These are phyloP conservation scores for Hortiboletus rubellus DNA, from an alignment of 1,284 basidiomycete species.

Conservation along the genomic window DNA sequence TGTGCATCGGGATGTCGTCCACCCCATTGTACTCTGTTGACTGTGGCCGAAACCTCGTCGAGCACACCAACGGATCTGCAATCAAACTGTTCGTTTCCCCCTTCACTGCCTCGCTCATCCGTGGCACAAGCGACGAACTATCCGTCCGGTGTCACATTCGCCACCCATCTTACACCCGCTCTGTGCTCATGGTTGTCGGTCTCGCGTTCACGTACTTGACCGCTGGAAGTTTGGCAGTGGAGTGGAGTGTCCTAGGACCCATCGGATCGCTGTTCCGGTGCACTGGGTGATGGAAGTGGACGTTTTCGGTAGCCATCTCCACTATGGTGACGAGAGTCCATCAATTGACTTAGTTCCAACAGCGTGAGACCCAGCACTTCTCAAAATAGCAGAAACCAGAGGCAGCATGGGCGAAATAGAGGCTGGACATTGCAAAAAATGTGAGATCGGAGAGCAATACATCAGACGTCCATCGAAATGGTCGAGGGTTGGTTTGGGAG, in stretches of 20 bases:
- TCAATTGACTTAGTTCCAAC: no score
- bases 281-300: conserved; percentile 54
- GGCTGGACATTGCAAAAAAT: not conserved
- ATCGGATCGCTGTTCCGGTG: conserved; percentile 40
- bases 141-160: conserved; percentile 39
- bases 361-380: no score
- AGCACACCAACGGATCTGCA: no score
- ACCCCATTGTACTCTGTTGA: no score
- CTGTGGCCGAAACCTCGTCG: no score
- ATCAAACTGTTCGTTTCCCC: no score
- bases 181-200: conserved; percentile 51
- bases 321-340: no score
- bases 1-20: no score
- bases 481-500: not conserved
- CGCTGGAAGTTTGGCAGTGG: conserved; percentile 52
- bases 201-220: conserved; percentile 53
- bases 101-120: no score
- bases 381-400: no score
- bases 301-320: conserved; percentile 39
- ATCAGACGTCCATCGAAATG: not conserved
- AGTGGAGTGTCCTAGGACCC: conserved; percentile 43
- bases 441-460: not conserved
- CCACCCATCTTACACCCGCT: conserved; percentile 55
- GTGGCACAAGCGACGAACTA: no score
- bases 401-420: not conserved